phyloP scores from a whole-genome alignment of 2,329 filamentous ascomycete species.

The Aspergillus brasiliensis region DNA sequence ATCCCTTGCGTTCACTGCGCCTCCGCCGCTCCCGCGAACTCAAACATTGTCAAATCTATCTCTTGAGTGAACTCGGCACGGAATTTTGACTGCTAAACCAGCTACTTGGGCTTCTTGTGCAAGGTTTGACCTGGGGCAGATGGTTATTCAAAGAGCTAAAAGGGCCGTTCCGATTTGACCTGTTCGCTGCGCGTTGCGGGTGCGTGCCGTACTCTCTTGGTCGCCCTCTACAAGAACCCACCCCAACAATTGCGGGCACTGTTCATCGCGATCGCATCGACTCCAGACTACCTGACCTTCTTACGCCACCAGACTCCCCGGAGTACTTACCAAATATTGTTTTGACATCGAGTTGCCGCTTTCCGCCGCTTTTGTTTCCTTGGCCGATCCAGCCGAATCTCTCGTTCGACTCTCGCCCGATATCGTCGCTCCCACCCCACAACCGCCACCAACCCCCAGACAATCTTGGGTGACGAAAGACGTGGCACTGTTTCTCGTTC shows the following conservation, averaged over 20 bases:
- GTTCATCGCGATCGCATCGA: conserved; percentile 22
- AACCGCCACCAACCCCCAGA: conserved; percentile 24
- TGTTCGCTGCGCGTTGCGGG: conserved; percentile 28
- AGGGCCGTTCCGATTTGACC: conserved; percentile 30
- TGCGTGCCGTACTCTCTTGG: conserved; percentile 23
- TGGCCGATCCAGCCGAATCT: conserved; percentile 17
- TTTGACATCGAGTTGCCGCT: conserved; percentile 10
- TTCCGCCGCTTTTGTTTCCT: conserved; percentile 9
- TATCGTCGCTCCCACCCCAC: conserved; percentile 18
- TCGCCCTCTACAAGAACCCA: conserved; percentile 4
- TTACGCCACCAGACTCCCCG: conserved; percentile 19
- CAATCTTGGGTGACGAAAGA: conserved; percentile 13
- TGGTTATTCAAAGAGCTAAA: conserved; percentile 23
- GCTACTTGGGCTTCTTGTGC: conserved; percentile 15
- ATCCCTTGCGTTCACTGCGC: conserved; percentile 34
- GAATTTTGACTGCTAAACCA: conserved; percentile 19
- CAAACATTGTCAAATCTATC: conserved; percentile 23
- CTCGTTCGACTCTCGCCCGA: conserved; percentile 23
- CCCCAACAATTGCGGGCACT: conserved; percentile 16
- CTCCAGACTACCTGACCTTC: conserved; percentile 19
- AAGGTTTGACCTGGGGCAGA: conserved; percentile 20
- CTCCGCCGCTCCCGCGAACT: conserved; percentile 29
- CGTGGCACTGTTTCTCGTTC: background rate
- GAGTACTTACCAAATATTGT: conserved; percentile 12
- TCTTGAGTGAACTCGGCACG: conserved; percentile 10